Evolutionary conservation across 331 rosid genomes (phyloP).

Genomic region (Quercus phellos): DNA sequence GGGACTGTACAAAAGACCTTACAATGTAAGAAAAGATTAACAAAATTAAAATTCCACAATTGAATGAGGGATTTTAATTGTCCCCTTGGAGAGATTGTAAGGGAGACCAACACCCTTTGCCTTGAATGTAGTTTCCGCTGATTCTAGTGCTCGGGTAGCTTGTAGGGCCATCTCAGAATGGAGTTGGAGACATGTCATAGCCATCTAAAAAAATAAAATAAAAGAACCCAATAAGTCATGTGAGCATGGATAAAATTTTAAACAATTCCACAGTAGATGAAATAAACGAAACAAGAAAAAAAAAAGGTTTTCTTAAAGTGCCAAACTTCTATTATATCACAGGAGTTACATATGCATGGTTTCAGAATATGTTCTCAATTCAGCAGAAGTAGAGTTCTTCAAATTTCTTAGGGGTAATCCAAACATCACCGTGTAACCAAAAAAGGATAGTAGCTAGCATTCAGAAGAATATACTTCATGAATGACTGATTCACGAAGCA

Average conservation of each 20-base stretch:
- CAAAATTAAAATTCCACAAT: conserved; percentile 27
- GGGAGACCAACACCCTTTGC: conserved; percentile 35
- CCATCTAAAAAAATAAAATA: conserved; percentile 46
- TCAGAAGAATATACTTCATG: too few species aligned
- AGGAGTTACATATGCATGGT: background rate
- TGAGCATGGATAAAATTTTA: background rate
- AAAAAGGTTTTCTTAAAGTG: background rate
- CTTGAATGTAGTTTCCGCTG: conserved; percentile 45
- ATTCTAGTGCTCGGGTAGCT: conserved; percentile 75
- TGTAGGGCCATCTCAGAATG: conserved; percentile 97
- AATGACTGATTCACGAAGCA: too few species aligned
- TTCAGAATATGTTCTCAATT: background rate
- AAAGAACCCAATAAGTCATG: background rate
- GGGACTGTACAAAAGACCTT: background rate
- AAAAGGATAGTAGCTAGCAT: too few species aligned
- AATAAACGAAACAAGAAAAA: background rate
- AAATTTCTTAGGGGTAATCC: background rate
- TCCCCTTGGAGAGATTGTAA: conserved; percentile 47
- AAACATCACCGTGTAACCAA: background rate
- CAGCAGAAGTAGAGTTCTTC: background rate
- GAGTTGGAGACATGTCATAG: conserved; percentile 76
- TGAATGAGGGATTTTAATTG: conserved; percentile 60
- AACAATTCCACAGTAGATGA: background rate
- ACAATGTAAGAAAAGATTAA: background rate
- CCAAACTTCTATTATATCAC: background rate